Conservation (phyloP, 805 yeast genomes). For the Suhomyces sp. region DNA sequence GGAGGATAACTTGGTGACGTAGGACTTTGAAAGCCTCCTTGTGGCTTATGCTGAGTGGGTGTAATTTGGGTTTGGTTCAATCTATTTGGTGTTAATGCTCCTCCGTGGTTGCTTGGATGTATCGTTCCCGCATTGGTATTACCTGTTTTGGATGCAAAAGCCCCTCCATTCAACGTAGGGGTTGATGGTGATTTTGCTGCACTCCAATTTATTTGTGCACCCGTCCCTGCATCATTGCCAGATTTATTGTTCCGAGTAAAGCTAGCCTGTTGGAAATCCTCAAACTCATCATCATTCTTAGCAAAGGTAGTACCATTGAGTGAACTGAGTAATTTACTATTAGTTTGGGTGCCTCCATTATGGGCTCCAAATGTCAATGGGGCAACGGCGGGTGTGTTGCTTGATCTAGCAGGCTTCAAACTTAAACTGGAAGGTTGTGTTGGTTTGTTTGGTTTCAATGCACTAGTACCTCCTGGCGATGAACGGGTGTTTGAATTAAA, state of each 20-base stretch:
- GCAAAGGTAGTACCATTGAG: slow-evolving; percentile 25
- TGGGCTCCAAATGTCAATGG: slow-evolving; percentile 28
- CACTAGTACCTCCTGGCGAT: too few species aligned
- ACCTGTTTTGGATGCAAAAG: slow-evolving; percentile 1
- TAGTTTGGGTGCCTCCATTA: slow-evolving; percentile 6
- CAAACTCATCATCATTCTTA: slow-evolving; percentile 28
- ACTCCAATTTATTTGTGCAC: slow-evolving; percentile 16
- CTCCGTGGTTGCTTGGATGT: too few species aligned
- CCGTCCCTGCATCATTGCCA: neutral
- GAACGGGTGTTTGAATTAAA: too few species aligned
- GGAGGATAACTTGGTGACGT: slow-evolving; percentile 38
- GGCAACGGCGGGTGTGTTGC: too few species aligned
- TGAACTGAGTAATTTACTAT: slow-evolving; percentile 21
- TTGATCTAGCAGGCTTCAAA: slow-evolving; percentile 9
- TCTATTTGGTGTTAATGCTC: too few species aligned
- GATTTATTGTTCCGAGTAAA: too few species aligned
- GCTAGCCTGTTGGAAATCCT: slow-evolving; percentile 25
- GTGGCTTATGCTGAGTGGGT: slow-evolving; percentile 4
- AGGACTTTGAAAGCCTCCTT: too few species aligned
- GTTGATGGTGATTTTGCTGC: slow-evolving; percentile 7
- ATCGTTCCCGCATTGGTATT: neutral
- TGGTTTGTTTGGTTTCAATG: too few species aligned
- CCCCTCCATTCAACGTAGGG: slow-evolving; percentile 1
- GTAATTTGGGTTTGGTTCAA: slow-evolving; percentile 5
- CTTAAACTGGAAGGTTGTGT: too few species aligned